Evolutionary conservation across 2,329 filamentous ascomycete species (phyloP), one percentile per base, ranked within the genome.

Genomic region (Aspergillus thermomutatus): DNA sequence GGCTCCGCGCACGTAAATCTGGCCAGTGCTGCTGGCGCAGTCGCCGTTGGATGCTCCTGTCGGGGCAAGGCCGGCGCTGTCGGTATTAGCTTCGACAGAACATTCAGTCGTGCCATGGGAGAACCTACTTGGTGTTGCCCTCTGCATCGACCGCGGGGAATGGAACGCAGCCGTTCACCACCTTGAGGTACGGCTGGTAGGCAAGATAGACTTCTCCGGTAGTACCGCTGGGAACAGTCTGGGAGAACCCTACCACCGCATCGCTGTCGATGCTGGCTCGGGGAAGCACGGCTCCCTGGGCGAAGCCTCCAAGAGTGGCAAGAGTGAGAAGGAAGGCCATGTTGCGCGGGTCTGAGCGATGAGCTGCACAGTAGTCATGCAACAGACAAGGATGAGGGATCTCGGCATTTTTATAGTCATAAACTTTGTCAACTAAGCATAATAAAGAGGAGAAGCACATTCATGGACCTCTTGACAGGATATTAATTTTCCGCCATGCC

Each of bases 111-210:
- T 9, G 25, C 8, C 19, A 11, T 37, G 6, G n/a, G 46, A 26
- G 21, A 19, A 63, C 75, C 57, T 68, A 86, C 84, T 79, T 76
- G 17, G 81, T 86, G 62, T 87, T 77, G 2, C 85, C 85, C 0
- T 73, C 69, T 0, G 77, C 77, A 59, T 87, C 81, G 1, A 87
- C 84, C 1, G 81, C 84, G 0, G 84, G 84, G 65, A 85, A 87
- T 0, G 84, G 83, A 8, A 87, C 84, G 59, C 85, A 87, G 48
- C 85, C 84, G 62, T 83, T 82, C 19, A 78, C 76, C 4, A 86
- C 80, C 10, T 83, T 63, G 5, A 86, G 75, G 53, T 75, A 77
- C 0, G 83, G 84, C 70, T 86, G 79, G 70, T 83, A 86, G 53
- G 80, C 80, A 45, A 81, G 66, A 61, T 83, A 83, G 25, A 83